Evolutionary conservation across 148 eudicot species (phyloP), one percentile per base, ranked within the genome.

Genomic region (Nepenthes gracilis): DNA sequence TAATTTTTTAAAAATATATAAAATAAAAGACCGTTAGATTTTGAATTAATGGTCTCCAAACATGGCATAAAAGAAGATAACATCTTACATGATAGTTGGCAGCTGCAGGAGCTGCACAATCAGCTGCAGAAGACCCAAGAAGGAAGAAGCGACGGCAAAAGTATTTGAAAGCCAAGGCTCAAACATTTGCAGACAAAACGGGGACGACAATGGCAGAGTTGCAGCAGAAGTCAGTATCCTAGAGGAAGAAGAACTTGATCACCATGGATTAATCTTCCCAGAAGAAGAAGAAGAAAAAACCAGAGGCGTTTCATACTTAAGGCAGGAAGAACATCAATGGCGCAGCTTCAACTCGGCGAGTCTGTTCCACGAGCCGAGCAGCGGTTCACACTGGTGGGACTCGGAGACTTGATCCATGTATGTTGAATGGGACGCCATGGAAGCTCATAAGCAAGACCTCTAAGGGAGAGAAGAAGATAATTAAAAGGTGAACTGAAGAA

Each of bases 351-450:
- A 63, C 63, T 67, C 83, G 0, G 75, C 60, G 12, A 72, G 54
- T 64, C 62, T 69, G 36, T 74, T 79, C 37, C 81, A 76, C 49
- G 72, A 69, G 58, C 59, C 81, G 14, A 72, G 66, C 66, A 67
- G 73, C 35, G 64, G 40, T 66, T 74, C 89, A 38, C 73, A 78
- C 49, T 84, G 89, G 89, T 84, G 89, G 89, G 82, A 81, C 34
- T 68, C 67, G 55, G 77, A 81, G 80, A 71, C 66, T 54, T 74
- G 67, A 76, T 61, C 23, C 23, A 23, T 23, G 23, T 0, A 23
- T 23, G 23, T 23, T 23, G 23, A 23, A 23, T 23, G 23, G 23
- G 23, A 23, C 23, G 23, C 23, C 23, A 23, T 23, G 23, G 23
- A 23, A 23, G 23, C 23, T 23, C 23, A 23, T 23, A 23, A 23